A percentile compares a stretch with the other conserved stretches of the same genome.
phyloP scores from a whole-genome alignment of 352 stramenopile genomes.

The Thraustochytrium sp. region DNA sequence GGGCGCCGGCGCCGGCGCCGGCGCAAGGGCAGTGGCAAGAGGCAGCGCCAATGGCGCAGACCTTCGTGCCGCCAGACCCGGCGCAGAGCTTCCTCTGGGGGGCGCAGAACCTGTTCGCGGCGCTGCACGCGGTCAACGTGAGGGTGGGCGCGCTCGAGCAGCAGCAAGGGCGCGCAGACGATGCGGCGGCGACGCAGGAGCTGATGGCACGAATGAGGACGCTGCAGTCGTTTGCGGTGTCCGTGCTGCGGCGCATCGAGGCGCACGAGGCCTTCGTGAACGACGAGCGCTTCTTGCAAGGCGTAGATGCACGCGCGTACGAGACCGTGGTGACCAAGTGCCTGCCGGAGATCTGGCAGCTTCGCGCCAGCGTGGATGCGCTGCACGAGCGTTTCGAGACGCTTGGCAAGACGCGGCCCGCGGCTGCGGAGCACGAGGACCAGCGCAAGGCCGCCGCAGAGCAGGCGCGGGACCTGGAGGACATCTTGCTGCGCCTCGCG shows the following conservation, averaged over 20 bases:
- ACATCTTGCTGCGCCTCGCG: not conserved
- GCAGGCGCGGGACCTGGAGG: not conserved
- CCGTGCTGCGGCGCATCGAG: not conserved
- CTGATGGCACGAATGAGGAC: not conserved
- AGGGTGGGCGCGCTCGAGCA: not conserved
- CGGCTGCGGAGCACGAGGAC: not conserved
- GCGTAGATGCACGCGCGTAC: not conserved
- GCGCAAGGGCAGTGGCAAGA: no score
- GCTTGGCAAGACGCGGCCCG: not conserved
- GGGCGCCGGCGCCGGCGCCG: no score
- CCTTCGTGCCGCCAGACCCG: not conserved
- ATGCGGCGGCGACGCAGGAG: not conserved
- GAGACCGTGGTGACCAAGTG: slow-evolving; percentile 7
- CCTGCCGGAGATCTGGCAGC: not conserved
- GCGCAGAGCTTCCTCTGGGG: slow-evolving; percentile 17
- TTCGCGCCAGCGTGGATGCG: not conserved
- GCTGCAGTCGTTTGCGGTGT: not conserved
- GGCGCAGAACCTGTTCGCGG: not conserved
- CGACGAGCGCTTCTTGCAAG: not conserved
- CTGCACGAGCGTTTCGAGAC: not conserved
- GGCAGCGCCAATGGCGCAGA: no score
- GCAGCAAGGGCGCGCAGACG: not conserved
- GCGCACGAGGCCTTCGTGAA: not conserved
- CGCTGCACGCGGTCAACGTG: not conserved
- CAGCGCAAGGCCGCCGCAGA: not conserved